Percentiles rank a stretch among this genome's conserved stretches.
phyloP scores from a whole-genome alignment of 176 grass and related monocot genomes.

The Oryza australiensis region DNA sequence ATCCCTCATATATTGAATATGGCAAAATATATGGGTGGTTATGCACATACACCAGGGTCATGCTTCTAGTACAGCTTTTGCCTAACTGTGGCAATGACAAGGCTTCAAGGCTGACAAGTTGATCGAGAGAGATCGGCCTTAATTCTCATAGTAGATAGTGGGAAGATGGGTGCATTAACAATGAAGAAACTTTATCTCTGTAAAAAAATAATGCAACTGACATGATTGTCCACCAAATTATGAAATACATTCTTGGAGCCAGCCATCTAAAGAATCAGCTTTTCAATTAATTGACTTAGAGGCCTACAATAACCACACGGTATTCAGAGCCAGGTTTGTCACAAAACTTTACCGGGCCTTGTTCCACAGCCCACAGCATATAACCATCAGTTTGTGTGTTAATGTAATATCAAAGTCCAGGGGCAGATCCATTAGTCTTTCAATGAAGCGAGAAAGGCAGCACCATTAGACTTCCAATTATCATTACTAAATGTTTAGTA shows the following conservation, averaged over 20 bases:
- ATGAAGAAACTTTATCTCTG: neutral
- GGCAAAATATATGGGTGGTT: neutral
- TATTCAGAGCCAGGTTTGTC: neutral
- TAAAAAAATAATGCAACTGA: too few species aligned
- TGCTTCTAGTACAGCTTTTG: neutral
- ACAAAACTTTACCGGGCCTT: neutral
- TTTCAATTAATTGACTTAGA: neutral
- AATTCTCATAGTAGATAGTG: neutral
- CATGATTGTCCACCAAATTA: neutral
- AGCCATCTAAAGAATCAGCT: neutral
- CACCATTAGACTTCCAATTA: neutral
- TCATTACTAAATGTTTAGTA: neutral
- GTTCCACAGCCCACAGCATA: neutral
- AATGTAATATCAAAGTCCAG: neutral
- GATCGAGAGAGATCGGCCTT: neutral
- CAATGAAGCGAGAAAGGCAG: neutral
- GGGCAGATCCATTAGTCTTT: neutral
- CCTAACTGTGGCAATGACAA: neutral
- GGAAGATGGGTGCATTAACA: neutral
- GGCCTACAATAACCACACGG: neutral
- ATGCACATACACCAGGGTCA: neutral
- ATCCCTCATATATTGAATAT: neutral
- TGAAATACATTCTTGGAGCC: neutral
- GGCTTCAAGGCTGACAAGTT: neutral
- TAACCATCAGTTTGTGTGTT: neutral